These are phyloP conservation scores for Casuarina cunninghamiana DNA, from an alignment of 306 rosid species.

Conservation along the genomic window DNA sequence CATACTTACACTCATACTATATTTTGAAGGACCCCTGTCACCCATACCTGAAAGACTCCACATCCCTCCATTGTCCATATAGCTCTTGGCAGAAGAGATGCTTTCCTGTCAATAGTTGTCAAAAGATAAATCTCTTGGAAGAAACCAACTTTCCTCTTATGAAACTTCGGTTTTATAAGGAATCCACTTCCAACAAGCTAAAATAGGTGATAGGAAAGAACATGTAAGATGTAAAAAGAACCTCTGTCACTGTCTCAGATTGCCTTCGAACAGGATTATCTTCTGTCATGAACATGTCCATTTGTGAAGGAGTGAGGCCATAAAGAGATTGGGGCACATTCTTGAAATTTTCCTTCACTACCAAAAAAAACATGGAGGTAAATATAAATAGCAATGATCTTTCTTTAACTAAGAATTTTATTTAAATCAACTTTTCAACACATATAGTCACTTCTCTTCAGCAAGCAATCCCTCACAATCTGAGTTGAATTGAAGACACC, in stretches of 20 bases:
- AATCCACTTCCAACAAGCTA: constrained; percentile 13
- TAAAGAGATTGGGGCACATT: constrained; percentile 68
- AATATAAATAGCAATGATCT: background rate
- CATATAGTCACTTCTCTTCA: background rate
- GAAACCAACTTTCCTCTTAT: background rate
- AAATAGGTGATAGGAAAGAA: constrained; percentile 10
- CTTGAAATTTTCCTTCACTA: constrained; percentile 86
- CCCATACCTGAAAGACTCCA: constrained; percentile 57
- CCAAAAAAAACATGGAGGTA: constrained; percentile 21
- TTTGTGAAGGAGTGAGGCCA: constrained; percentile 85
- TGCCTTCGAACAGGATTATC: constrained; percentile 64
- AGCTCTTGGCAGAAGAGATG: constrained; percentile 74
- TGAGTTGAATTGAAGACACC: background rate
- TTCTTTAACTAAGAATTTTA: background rate
- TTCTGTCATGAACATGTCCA: constrained; percentile 93
- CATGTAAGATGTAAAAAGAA: constrained; percentile 33
- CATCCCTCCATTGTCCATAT: constrained; percentile 80
- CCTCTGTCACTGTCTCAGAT: constrained; percentile 77
- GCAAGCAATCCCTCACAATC: background rate
- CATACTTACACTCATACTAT: constrained; percentile 89
- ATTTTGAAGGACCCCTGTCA: constrained; percentile 47
- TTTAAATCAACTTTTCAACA: background rate
- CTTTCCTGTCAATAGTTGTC: constrained; percentile 54
- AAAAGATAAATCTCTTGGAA: constrained; percentile 19
- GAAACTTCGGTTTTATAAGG: constrained; percentile 7